These are phyloP conservation scores for Chrysoporthe cubensis DNA, from an alignment of 2,329 filamentous ascomycete species.

Conservation along the genomic window DNA sequence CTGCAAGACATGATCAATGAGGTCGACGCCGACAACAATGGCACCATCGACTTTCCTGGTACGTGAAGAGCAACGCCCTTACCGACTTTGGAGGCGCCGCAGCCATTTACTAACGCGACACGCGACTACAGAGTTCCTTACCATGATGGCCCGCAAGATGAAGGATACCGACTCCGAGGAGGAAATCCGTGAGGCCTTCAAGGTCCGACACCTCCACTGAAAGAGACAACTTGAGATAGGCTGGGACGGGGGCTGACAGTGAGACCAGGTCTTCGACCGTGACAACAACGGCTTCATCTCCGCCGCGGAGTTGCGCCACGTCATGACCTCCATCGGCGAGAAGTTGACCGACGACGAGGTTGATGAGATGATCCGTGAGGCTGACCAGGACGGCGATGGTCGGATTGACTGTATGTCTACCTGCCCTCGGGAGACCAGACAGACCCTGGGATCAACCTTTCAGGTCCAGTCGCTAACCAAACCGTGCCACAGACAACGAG, in stretches of 20 bases:
- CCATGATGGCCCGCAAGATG: slow-evolving; percentile 95
- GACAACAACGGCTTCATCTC: slow-evolving; percentile 94
- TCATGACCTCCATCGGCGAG: slow-evolving; percentile 92
- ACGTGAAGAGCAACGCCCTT: slow-evolving; percentile 39
- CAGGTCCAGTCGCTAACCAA: slow-evolving; percentile 33
- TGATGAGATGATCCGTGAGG: slow-evolving; percentile 91
- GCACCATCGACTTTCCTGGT: slow-evolving; percentile 91
- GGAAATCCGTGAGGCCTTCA: slow-evolving; percentile 88
- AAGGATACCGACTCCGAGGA: slow-evolving; percentile 92
- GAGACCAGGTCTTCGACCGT: slow-evolving; percentile 72
- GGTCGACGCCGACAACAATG: slow-evolving; percentile 90
- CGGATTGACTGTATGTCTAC: slow-evolving; percentile 77
- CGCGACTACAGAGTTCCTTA: slow-evolving; percentile 71
- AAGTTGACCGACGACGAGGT: slow-evolving; percentile 90
- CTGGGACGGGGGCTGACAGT: slow-evolving; percentile 30
- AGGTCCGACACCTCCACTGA: slow-evolving; percentile 52
- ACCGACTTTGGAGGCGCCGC: neutral
- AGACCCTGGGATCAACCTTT: too few species aligned
- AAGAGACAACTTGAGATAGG: neutral
- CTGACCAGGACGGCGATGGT: slow-evolving; percentile 86
- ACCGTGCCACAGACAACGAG: slow-evolving; percentile 70
- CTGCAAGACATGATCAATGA: slow-evolving; percentile 95
- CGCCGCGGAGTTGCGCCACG: slow-evolving; percentile 82
- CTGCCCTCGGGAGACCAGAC: neutral
- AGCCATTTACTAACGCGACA: slow-evolving; percentile 17